Evolutionary conservation across 148 eudicot genomes (phyloP).

Genomic region (Polygonum maritimum): DNA sequence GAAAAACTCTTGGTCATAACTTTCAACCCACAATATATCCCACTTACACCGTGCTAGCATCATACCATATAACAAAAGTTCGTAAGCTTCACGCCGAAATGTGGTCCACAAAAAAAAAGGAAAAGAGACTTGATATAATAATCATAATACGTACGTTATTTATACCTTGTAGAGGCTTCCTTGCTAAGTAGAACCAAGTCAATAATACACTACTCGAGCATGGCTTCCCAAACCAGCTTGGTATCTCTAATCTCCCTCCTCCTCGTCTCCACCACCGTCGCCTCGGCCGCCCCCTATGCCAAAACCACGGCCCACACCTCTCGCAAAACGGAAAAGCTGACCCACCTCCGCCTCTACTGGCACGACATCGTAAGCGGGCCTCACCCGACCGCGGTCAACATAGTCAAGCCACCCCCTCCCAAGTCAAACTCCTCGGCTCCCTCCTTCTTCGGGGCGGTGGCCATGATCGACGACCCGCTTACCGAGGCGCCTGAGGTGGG

Average conservation of each 20-base stretch:
- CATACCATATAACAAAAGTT: background rate
- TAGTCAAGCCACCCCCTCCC: background rate
- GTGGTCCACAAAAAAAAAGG: background rate
- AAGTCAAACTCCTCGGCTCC: conserved; percentile 1
- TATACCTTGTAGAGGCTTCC: background rate
- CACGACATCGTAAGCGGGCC: conserved; percentile 24
- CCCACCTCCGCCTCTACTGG: conserved; percentile 25
- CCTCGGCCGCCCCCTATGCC: background rate
- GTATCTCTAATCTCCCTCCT: background rate
- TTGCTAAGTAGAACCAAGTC: background rate
- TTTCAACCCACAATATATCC: background rate
- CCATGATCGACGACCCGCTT: conserved; percentile 31
- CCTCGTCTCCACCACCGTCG: background rate
- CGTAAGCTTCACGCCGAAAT: background rate
- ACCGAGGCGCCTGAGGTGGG: conserved; percentile 19
- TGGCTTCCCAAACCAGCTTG: background rate
- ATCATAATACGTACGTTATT: background rate
- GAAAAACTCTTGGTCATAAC: background rate
- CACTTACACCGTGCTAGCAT: background rate
- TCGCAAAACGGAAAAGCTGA: conserved; percentile 12
- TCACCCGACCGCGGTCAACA: conserved; percentile 15
- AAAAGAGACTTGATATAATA: background rate
- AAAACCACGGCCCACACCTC: background rate
- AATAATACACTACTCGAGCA: background rate
- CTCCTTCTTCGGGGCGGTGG: conserved; percentile 22